Evolutionary conservation across 495 filamentous ascomycete species (phyloP).

Genomic region (Gamarada debralockiae): DNA sequence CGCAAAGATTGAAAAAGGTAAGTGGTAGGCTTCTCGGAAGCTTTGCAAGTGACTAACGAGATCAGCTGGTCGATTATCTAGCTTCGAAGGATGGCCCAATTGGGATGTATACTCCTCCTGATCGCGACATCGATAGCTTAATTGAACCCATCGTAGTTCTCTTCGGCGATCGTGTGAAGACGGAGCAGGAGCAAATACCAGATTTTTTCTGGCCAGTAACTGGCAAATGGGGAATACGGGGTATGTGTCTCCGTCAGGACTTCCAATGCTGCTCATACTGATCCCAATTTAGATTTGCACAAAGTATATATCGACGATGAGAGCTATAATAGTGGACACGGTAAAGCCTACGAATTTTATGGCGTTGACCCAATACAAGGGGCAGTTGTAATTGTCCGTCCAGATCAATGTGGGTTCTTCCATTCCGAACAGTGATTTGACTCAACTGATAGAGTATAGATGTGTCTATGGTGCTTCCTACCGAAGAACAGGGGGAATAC

Average conservation of each 20-base stretch:
- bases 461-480: too few species aligned
- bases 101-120: not conserved
- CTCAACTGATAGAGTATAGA: too few species aligned
- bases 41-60: not conserved
- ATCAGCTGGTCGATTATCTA: not conserved
- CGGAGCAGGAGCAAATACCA: conserved; percentile 47
- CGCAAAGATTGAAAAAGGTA: conserved; percentile 42
- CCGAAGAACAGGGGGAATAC: too few species aligned
- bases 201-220: conserved; percentile 48
- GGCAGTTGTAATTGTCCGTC: conserved; percentile 56
- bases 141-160: not conserved
- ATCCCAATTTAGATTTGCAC: not conserved
- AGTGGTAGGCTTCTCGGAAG: not conserved
- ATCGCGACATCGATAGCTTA: not conserved
- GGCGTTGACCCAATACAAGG: conserved; percentile 57
- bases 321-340: conserved; percentile 55
- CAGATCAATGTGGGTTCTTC: conserved; percentile 59
- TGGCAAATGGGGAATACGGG: conserved; percentile 58
- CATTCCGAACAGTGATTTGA: too few species aligned
- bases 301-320: conserved; percentile 63
- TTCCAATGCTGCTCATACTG: conserved; percentile 4
- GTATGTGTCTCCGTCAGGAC: not conserved
- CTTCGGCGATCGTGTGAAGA: conserved; percentile 39
- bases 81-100: not conserved
- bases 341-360: conserved; percentile 59